phyloP scores from a whole-genome alignment of 768 basidiomycete species.

The Termitomyces sp. region DNA sequence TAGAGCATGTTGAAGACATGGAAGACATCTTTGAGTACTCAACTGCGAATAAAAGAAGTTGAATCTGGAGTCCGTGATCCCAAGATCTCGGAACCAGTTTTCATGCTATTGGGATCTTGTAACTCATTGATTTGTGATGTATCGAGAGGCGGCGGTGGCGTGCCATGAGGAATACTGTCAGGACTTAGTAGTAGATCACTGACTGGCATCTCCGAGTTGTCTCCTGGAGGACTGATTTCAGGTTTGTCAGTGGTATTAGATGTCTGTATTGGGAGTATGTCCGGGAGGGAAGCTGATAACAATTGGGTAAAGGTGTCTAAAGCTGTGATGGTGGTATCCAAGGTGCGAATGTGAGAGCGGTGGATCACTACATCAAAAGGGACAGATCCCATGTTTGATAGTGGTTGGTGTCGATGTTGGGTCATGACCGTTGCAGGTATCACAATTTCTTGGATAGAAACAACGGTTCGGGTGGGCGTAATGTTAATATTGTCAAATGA shows the following conservation, averaged over 20 bases:
- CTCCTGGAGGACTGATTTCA: too few relatives aligned
- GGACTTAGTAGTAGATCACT: too few relatives aligned
- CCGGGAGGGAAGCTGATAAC: background rate
- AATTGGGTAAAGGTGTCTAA: background rate
- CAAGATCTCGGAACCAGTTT: too few relatives aligned
- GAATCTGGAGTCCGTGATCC: too few relatives aligned
- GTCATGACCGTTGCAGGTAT: background rate
- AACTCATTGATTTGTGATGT: too few relatives aligned
- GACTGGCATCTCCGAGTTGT: too few relatives aligned
- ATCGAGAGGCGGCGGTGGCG: too few relatives aligned
- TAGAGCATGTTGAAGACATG: too few relatives aligned
- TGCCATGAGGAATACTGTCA: too few relatives aligned
- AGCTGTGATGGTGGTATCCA: background rate
- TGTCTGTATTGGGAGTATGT: background rate
- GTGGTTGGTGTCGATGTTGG: background rate
- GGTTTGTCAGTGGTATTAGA: background rate
- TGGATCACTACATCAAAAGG: background rate
- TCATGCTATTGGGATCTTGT: background rate
- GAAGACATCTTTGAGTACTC: constrained; percentile 25
- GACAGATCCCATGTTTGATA: too few relatives aligned
- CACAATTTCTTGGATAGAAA: background rate
- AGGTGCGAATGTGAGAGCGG: background rate
- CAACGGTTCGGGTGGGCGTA: too few relatives aligned
- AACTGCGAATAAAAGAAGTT: constrained; percentile 10
- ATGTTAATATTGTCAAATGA: too few relatives aligned